Conservation (phyloP, 164 flowering plant genomes). For the Umbilicus rupestris region DNA sequence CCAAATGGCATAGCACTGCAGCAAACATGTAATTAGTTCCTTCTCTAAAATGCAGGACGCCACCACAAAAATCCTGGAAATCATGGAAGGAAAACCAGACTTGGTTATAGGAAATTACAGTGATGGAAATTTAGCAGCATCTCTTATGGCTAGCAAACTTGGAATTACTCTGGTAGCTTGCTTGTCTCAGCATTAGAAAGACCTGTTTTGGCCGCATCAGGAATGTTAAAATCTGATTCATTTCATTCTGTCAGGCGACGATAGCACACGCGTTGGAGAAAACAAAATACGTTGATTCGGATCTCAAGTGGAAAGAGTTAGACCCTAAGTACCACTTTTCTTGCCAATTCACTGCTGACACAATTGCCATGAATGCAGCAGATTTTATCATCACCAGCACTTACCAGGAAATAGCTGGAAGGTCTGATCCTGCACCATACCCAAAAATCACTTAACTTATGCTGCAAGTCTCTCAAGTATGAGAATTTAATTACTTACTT, state of each 20-base stretch:
- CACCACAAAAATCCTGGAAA: conserved; percentile 8
- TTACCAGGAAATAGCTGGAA: conserved; percentile 71
- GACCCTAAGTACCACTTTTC: conserved; percentile 63
- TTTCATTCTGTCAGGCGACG: conserved; percentile 28
- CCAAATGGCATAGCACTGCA: too few relatives aligned
- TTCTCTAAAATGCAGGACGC: background rate
- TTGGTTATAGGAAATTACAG: conserved; percentile 58
- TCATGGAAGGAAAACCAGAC: conserved; percentile 49
- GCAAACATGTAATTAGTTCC: too few relatives aligned
- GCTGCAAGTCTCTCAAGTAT: background rate
- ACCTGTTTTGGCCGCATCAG: background rate
- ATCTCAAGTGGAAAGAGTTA: conserved; percentile 47
- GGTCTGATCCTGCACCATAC: conserved; percentile 19
- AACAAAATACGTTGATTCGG: conserved; percentile 60
- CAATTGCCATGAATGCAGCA: conserved; percentile 49
- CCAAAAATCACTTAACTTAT: background rate
- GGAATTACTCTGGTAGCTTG: conserved; percentile 46
- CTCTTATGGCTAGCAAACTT: conserved; percentile 42
- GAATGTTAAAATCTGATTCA: background rate
- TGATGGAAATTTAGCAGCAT: conserved; percentile 61
- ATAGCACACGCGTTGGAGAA: conserved; percentile 74
- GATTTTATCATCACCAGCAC: conserved; percentile 68
- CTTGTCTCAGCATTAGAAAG: background rate
- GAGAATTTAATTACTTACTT: background rate
- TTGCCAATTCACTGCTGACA: conserved; percentile 58